A percentile compares a stretch with the other conserved stretches of the same genome.
phyloP scores from a whole-genome alignment of 2,329 filamentous ascomycete species.

The Chaetomiaceae sp. region DNA sequence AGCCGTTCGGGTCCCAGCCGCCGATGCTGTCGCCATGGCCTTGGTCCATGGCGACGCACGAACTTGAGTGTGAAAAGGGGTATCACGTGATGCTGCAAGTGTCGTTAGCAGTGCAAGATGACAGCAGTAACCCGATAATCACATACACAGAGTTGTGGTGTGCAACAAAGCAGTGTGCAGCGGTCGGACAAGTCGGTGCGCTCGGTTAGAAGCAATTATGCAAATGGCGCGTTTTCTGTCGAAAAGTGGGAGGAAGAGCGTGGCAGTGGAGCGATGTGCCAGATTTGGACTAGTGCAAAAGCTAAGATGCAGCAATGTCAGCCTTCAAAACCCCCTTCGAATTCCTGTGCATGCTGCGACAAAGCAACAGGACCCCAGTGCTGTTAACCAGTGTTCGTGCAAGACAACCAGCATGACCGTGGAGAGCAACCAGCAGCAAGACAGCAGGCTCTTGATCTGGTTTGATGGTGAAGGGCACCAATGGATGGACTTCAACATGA shows the following conservation, averaged over 20 bases:
- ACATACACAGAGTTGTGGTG: conserved; percentile 4
- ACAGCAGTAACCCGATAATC: conserved; percentile 1
- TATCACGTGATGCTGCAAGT: conserved; percentile 14
- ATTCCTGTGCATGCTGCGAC: background rate
- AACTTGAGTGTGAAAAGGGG: conserved; percentile 6
- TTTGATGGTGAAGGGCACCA: too few species aligned
- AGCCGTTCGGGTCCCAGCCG: conserved; percentile 20
- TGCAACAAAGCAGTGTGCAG: background rate
- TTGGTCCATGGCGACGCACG: conserved; percentile 17
- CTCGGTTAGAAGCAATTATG: conserved; percentile 5
- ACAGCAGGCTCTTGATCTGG: too few species aligned
- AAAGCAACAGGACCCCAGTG: background rate
- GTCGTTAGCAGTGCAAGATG: conserved; percentile 3
- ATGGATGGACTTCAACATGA: background rate
- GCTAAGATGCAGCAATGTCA: conserved; percentile 5
- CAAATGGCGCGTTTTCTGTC: conserved; percentile 6
- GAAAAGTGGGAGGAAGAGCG: too few species aligned
- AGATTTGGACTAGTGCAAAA: conserved; percentile 9
- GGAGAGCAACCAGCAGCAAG: conserved; percentile 7
- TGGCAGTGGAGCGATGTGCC: background rate
- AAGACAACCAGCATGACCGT: background rate
- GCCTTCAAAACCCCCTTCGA: background rate
- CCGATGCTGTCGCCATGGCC: conserved; percentile 16
- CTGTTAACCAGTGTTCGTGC: background rate
- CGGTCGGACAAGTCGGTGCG: background rate